These are phyloP conservation scores for Apiotrichum gracile DNA, from an alignment of 1,284 basidiomycete species.

Conservation along the genomic window DNA sequence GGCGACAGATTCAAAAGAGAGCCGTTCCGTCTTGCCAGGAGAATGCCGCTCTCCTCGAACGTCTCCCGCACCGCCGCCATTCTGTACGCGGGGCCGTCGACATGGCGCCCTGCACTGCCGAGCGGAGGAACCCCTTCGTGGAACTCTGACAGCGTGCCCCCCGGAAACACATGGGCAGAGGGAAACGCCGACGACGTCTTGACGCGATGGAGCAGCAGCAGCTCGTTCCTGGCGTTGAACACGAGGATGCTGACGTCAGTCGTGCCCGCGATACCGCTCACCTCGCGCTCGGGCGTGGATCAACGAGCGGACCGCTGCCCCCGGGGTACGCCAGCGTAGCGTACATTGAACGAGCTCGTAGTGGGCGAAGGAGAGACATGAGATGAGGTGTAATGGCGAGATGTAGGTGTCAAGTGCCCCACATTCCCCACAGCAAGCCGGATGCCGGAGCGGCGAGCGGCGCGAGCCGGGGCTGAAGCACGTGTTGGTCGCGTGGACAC, in stretches of 20 bases:
- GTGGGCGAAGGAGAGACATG: background rate
- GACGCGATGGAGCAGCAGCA: conserved; percentile 15
- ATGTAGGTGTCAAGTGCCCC: too few relatives aligned
- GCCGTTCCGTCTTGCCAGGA: background rate
- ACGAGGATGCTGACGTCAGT: conserved; percentile 8
- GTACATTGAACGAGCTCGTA: background rate
- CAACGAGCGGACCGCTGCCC: background rate
- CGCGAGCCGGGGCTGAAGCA: too few relatives aligned
- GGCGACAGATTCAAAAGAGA: conserved; percentile 1
- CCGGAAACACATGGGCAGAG: conserved; percentile 13
- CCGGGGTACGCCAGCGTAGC: background rate
- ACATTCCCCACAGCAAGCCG: too few relatives aligned
- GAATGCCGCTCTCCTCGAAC: conserved; percentile 18
- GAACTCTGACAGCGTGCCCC: conserved; percentile 9
- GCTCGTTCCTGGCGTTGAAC: conserved; percentile 11
- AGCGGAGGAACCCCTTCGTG: conserved; percentile 8
- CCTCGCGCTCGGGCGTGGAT: background rate
- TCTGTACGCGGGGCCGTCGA: conserved; percentile 9
- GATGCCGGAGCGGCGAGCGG: too few relatives aligned
- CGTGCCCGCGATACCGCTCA: background rate
- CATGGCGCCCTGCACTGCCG: conserved; percentile 2
- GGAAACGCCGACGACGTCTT: conserved; percentile 10
- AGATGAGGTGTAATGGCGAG: background rate
- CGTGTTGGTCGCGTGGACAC: too few relatives aligned
- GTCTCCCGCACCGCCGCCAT: conserved; percentile 15